Conservation (phyloP, 169 alveolate genomes). For the Eimeria tenella region DNA sequence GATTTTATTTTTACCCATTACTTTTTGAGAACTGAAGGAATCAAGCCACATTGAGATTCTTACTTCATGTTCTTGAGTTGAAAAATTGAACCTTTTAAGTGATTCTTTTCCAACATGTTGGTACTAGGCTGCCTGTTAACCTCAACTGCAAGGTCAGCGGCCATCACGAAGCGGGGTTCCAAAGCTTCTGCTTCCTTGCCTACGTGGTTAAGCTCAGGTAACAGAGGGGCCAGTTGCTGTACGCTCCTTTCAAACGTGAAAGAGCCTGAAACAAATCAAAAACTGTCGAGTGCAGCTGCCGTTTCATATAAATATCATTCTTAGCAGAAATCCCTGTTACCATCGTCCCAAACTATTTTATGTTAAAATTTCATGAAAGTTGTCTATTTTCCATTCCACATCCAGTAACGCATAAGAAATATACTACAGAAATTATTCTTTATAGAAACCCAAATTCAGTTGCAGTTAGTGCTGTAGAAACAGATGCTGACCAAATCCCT, state of each 20-base stretch:
- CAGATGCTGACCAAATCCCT: slow-evolving; percentile 87
- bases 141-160: slow-evolving; percentile 57
- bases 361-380: too few species aligned
- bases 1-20: background rate
- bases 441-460: too few species aligned
- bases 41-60: background rate
- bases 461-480: too few species aligned
- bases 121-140: slow-evolving; percentile 62
- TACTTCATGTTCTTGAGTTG: slow-evolving; percentile 75
- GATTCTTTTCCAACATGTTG: slow-evolving; percentile 43
- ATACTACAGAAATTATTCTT: too few species aligned
- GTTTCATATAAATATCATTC: too few species aligned
- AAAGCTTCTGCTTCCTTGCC: slow-evolving; percentile 42
- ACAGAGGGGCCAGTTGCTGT: slow-evolving; percentile 22
- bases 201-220: slow-evolving; percentile 75
- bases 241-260: slow-evolving; percentile 64
- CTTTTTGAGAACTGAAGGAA: background rate
- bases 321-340: too few species aligned
- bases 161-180: slow-evolving; percentile 70
- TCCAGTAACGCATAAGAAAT: too few species aligned
- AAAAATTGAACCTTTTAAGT: slow-evolving; percentile 66
- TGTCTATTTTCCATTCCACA: too few species aligned
- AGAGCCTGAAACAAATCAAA: slow-evolving; percentile 41
- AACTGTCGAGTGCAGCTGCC: too few species aligned
- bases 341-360: too few species aligned